Evolutionary conservation across 352 stramenopile species (phyloP), one percentile per base, ranked within the genome.

Genomic region (Peronospora tabacina): DNA sequence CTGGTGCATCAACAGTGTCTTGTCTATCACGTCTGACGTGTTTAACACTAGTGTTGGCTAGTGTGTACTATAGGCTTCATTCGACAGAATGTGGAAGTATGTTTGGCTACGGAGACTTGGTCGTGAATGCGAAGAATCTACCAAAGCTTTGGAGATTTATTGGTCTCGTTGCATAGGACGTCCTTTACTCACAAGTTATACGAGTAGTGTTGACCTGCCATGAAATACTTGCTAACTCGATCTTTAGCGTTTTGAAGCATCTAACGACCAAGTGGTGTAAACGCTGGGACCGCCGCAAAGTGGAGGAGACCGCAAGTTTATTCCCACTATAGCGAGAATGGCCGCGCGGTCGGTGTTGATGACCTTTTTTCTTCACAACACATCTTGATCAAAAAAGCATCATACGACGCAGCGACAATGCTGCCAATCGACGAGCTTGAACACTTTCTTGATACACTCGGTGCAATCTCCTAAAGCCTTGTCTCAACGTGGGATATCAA

Each of bases 321-420:
- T 90, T 54, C 68, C 83, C 30, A 90, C 82, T 5, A 93, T 95
- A 43, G 81, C 83, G 6, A 72, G 78, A 40, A 83, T 92, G 72
- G 82, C 84, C 5, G 80, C 80, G 83, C 83, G 7, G 82, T 92
- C 8, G 83, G 85, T 24, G 83, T 92, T n/a, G 71, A 94, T 44
- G 85, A 83, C 2, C 9, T 17, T 87, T 95, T 49, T 95, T 95
- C 66, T 74, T 95, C 42, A 83, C 94, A 61, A 93, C 82, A n/a
- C 78, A 93, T 38, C 80, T 82, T n/a, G 57, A 87, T 22, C 80
- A 12, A 60, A 57, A 3, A 52, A 1, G 82, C 79, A 8, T 63
- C 87, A 6, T 89, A 78, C 38, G 82, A 93, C 28, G 68, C 63
- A 7, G 63, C 78, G 16, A 91, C 75, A 28, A 90, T 89, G 80